These are phyloP conservation scores for Saccharum hybrid DNA, from an alignment of 202 grass and related monocot genomes.

Conservation along the genomic window DNA sequence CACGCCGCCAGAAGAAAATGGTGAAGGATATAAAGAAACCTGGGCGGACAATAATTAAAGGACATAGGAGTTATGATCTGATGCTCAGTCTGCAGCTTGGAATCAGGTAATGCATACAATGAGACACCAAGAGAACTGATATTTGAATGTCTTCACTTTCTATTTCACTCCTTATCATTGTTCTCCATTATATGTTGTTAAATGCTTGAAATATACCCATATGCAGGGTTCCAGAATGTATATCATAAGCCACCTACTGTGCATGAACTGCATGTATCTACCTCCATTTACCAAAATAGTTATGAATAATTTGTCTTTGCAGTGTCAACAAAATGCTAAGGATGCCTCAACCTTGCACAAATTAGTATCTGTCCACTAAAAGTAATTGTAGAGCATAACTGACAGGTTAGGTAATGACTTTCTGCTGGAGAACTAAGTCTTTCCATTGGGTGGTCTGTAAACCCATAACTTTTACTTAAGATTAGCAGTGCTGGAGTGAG, in stretches of 20 bases:
- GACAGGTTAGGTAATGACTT: not conserved
- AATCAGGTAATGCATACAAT: conserved; percentile 66
- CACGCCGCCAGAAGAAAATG: conserved; percentile 68
- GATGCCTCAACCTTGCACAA: not conserved
- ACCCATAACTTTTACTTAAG: not conserved
- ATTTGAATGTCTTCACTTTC: not conserved
- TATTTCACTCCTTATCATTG: not conserved
- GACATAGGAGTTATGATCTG: conserved; percentile 91
- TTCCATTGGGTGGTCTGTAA: not conserved
- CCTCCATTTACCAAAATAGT: not conserved
- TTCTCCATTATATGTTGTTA: not conserved
- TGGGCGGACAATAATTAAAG: conserved; percentile 75
- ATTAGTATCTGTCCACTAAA: not conserved
- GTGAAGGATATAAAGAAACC: conserved; percentile 83
- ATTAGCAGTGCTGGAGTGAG: not conserved
- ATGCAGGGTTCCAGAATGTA: not conserved
- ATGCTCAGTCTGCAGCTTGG: conserved; percentile 99
- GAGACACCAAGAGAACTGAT: not conserved
- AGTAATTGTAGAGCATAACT: not conserved
- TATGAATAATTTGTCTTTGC: not conserved
- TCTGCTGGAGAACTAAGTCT: not conserved
- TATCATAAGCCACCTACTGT: not conserved
- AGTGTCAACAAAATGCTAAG: not conserved
- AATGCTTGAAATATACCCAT: not conserved
- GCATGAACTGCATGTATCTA: not conserved